Percentiles rank a stretch among this genome's conserved stretches.
These are phyloP conservation scores for Populus ilicifolia DNA, from an alignment of 345 rosid species.

Conservation along the genomic window DNA sequence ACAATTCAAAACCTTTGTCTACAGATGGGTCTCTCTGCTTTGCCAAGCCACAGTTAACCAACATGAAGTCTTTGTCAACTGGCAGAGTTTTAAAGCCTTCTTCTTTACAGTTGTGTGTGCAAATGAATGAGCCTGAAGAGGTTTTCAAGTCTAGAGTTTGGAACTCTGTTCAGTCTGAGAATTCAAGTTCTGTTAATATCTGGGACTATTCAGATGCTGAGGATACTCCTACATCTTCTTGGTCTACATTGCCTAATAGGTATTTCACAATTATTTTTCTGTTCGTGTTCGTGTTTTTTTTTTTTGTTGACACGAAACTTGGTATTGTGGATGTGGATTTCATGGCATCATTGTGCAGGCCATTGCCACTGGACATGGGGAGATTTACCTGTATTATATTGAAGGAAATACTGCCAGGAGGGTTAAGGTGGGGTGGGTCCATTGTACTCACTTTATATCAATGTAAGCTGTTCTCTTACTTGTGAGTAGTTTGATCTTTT, in stretches of 20 bases:
- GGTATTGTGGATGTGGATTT: constrained; percentile 9
- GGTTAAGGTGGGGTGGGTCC: constrained; percentile 42
- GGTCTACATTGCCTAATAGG: constrained; percentile 92
- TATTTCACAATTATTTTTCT: background rate
- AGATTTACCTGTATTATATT: constrained; percentile 83
- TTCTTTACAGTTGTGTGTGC: constrained; percentile 79
- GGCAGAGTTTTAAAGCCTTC: constrained; percentile 60
- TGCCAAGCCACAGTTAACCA: constrained; percentile 26
- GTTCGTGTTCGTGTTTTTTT: background rate
- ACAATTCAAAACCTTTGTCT: constrained; percentile 39
- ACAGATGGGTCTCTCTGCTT: constrained; percentile 32
- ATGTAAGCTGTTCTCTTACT: constrained; percentile 41
- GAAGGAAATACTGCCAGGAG: constrained; percentile 56
- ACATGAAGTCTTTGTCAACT: constrained; percentile 52
- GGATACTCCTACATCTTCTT: constrained; percentile 94
- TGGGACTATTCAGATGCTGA: constrained; percentile 96
- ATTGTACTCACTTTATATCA: constrained; percentile 72
- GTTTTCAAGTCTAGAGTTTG: constrained; percentile 46
- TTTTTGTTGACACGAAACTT: background rate
- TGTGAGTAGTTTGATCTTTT: background rate
- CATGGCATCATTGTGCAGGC: constrained; percentile 80
- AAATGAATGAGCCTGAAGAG: constrained; percentile 60
- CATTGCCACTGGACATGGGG: constrained; percentile 83
- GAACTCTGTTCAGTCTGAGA: constrained; percentile 65
- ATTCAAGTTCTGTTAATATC: constrained; percentile 59